Evolutionary conservation across 192 early-diverging fungal species (phyloP), one percentile per base, ranked within the genome.

Genomic region (Rhizophagus prolifer): DNA sequence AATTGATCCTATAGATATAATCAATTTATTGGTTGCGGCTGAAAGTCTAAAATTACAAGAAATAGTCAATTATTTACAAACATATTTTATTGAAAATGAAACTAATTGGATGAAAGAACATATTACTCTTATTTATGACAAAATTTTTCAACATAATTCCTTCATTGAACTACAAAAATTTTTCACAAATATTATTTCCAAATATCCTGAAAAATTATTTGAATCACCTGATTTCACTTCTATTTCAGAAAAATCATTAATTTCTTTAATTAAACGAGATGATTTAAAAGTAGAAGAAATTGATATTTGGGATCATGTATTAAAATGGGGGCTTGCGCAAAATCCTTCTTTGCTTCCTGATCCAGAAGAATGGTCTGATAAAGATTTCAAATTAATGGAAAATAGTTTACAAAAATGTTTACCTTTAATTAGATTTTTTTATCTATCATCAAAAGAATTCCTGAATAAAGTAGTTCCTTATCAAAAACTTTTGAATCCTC

Each of bases 231-330:
- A 73, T 2, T 61, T 61, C 31, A 8, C 30, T 23, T 28, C 72
- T 31, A 10, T 73, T 16, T 14, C 19, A 61, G 58, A 73, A 73
- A 41, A 73, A 30, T 59, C 58, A 4, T 38, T 73, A 25, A 31
- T 73, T 28, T 31, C 54, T 25, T 36, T 73, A 21, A 25, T 73
- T 7, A 30, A 73, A 59, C 47, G 47, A 59, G n/a, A 73, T 73
- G 54, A 73, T 59, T 61, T 73, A 36, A 25, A 73, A 60, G 58
- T 73, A 41, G 58, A 73, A 28, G 72, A 73, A 61, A 34, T 58
- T 7, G 28, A 73, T 34, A 30, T 73, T 36, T 73, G 72, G 72
- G 46, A 73, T 34, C 34, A 73, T 36, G 58, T 73, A 25, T 34
- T 73, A 28, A 58, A 47, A 58, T 73, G 72, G 72, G 72, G 72